Base-by-base conservation (phyloP, 2,329 filamentous ascomycete species). In the Aureobasidium sp. region DNA sequence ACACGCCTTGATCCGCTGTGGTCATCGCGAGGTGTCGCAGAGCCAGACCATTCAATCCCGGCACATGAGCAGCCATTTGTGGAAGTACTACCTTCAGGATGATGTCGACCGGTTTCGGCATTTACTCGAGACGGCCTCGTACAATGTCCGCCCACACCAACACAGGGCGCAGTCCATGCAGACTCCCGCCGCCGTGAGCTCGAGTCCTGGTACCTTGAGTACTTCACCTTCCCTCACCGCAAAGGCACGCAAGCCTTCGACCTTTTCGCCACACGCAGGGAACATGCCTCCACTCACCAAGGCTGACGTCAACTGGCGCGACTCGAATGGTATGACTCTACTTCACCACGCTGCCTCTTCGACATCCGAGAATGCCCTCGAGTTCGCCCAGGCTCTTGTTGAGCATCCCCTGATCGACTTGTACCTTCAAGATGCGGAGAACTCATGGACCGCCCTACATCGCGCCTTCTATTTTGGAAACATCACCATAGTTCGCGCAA, bases 81-180 rank as follows among this genome's bases (percentile, higher is more conserved):
- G 93, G 93, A 92, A 91, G 83, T 90, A 84, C 74, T 97, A 93
- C 75, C 88, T 95, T 81, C 88, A 96, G 85, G 89, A 96, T 83
- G 91, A 99, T 85, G 88, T 96, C 85, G 92, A 95, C 74, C 85
- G 80, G 73, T 97, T 99, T 83, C 88, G 89, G 78, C 88, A 87
- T 79, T 84, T 95, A 72, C 83, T 99, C 82, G 86, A 86, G 71
- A 84, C 84, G 74, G 81, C 87, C 76, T 80, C 81, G 71, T 81
- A 79, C 73, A 81, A 78, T 70, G 71, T 79, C 64, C 82, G 77
- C 17, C 55, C 55, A 23, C 23, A 40, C 19, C 55, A 59, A 31
- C 17, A 49, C 35, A 59, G 43, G 35, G n/a, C 43, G 1, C 55
- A 49, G 2, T 42, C 55, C 60, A 67, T 66, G 60, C 65, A 63